These are phyloP conservation scores for Trebouxia gelatinosa DNA, from an alignment of 163 green algal species.

Conservation along the genomic window DNA sequence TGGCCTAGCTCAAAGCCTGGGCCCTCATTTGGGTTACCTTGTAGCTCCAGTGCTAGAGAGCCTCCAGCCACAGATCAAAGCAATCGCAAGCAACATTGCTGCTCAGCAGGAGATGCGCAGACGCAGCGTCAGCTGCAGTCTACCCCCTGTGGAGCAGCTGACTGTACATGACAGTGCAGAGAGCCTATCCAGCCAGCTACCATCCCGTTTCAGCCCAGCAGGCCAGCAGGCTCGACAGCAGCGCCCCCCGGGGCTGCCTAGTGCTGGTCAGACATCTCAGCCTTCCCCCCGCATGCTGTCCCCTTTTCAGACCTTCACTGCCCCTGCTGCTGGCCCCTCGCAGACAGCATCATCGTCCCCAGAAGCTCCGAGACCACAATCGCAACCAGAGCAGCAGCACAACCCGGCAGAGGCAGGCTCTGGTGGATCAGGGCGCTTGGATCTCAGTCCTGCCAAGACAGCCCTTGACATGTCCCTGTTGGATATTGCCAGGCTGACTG, in stretches of 20 bases:
- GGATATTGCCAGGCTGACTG: not conserved
- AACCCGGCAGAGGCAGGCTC: too few relatives aligned
- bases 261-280: not conserved
- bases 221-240: not conserved
- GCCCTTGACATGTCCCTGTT: constrained; percentile 23
- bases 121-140: constrained; percentile 7
- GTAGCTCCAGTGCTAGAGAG: not conserved
- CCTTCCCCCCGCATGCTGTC: not conserved
- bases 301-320: constrained; percentile 8
- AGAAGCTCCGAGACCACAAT: too few relatives aligned
- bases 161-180: constrained; percentile 22
- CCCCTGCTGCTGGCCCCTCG: not conserved
- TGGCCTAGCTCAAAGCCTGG: constrained; percentile 12
- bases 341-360: not conserved
- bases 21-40: constrained; percentile 22
- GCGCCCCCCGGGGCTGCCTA: not conserved
- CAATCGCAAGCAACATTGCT: constrained; percentile 1
- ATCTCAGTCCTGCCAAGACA: constrained; percentile 23
- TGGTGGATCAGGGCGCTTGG: not conserved
- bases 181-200: not conserved
- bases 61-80: not conserved
- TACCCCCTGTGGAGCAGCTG: not conserved
- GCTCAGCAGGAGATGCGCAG: not conserved
- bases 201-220: not conserved
- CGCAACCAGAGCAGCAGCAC: too few relatives aligned